Evolutionary conservation across 2,329 filamentous ascomycete genomes (phyloP).

Genomic region (Westerdykella sp.): DNA sequence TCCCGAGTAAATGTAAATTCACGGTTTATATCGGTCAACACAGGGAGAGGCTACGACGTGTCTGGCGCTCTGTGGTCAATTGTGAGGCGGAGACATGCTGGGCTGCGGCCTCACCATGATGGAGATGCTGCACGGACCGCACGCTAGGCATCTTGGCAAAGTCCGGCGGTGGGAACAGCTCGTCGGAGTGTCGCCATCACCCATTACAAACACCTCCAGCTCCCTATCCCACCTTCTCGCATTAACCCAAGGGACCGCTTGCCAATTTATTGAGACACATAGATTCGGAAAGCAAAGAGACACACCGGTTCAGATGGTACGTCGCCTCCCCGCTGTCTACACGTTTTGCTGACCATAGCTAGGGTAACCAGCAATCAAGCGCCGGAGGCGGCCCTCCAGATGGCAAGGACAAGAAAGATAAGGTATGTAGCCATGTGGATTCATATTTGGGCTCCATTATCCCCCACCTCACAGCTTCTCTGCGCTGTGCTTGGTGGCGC

Average conservation of each 20-base stretch:
- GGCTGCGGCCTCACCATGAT: constrained; percentile 14
- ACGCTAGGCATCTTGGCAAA: constrained; percentile 11
- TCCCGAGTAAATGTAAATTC: constrained; percentile 3
- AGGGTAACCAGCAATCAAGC: constrained; percentile 84
- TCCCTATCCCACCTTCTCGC: constrained; percentile 12
- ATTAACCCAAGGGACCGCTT: constrained; percentile 8
- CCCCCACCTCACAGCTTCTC: not conserved
- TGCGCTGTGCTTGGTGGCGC: constrained; percentile 4
- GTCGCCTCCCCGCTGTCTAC: no score
- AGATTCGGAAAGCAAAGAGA: no score
- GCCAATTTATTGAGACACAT: not conserved
- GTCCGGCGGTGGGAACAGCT: constrained; percentile 17
- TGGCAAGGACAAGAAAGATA: constrained; percentile 85
- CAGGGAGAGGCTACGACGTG: constrained; percentile 16
- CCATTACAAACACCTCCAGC: constrained; percentile 25
- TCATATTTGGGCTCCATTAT: not conserved
- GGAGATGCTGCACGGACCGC: constrained; percentile 7
- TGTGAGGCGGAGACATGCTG: constrained; percentile 19
- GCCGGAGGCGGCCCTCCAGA: constrained; percentile 69
- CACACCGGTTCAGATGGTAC: no score
- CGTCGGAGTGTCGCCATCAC: constrained; percentile 19
- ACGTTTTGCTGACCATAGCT: constrained; percentile 32
- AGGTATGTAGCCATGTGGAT: constrained; percentile 30
- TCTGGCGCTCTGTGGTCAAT: constrained; percentile 25
- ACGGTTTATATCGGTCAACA: not conserved